These are phyloP conservation scores for Rhizopogon vinicolor DNA, from an alignment of 768 basidiomycete genomes.

Conservation along the genomic window DNA sequence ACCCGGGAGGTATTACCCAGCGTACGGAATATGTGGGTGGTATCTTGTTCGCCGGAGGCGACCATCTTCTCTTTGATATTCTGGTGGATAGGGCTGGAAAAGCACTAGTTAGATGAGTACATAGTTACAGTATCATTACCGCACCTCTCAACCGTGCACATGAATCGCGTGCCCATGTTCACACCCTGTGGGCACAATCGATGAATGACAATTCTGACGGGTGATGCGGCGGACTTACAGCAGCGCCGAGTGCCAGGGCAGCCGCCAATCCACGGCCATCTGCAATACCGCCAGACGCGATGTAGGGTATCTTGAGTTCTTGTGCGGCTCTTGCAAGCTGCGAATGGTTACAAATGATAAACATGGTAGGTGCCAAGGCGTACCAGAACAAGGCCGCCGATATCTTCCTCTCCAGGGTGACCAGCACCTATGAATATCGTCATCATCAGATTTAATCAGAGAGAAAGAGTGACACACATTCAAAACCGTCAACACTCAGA, in stretches of 20 bases:
- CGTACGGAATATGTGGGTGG: slow-evolving; percentile 87
- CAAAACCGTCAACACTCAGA: slow-evolving; percentile 87
- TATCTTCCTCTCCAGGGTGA: slow-evolving; percentile 93
- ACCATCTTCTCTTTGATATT: slow-evolving; percentile 91
- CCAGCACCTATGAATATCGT: slow-evolving; percentile 64
- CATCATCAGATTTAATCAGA: slow-evolving; percentile 3
- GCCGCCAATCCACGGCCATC: slow-evolving; percentile 82
- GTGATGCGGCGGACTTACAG: slow-evolving; percentile 39
- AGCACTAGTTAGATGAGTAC: background rate
- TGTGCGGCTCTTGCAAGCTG: slow-evolving; percentile 85
- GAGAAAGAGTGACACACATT: slow-evolving; percentile 49
- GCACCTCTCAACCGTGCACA: slow-evolving; percentile 85
- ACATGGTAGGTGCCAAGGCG: background rate
- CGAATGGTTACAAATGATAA: background rate
- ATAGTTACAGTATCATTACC: slow-evolving; percentile 3
- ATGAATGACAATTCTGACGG: background rate
- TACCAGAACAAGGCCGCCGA: slow-evolving; percentile 82
- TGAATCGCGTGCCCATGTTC: slow-evolving; percentile 90
- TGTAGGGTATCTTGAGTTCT: slow-evolving; percentile 79
- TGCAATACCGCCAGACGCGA: slow-evolving; percentile 90
- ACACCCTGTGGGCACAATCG: slow-evolving; percentile 49
- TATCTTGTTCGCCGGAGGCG: slow-evolving; percentile 75
- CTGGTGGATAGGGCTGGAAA: slow-evolving; percentile 73
- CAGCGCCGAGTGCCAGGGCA: slow-evolving; percentile 76
- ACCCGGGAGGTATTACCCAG: slow-evolving; percentile 81